Evolutionary conservation across 106 monocot species (phyloP).

Genomic region (Narthecium ossifragum): DNA sequence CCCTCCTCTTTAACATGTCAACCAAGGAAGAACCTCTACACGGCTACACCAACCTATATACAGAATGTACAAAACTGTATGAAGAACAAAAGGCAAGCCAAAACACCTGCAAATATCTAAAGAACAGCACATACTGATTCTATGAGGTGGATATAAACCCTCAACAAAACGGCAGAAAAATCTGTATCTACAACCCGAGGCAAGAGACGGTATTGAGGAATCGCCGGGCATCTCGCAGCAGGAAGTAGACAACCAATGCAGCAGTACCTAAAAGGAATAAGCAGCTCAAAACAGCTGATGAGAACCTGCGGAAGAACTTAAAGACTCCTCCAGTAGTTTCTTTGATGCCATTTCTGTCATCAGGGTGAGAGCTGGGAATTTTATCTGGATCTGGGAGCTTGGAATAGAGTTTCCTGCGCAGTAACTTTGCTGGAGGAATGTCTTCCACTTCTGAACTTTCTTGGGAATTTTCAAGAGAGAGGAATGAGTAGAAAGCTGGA

Average conservation of each 20-base stretch:
- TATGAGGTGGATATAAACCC: not conserved
- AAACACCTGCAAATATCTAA: too few species aligned
- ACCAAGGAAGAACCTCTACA: too few species aligned
- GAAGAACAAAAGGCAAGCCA: too few species aligned
- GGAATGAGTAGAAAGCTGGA: not conserved
- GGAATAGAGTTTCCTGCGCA: not conserved
- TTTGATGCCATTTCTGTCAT: not conserved
- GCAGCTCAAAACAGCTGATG: constrained; percentile 16
- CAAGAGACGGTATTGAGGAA: constrained; percentile 5
- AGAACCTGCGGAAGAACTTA: constrained; percentile 2
- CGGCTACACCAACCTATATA: too few species aligned
- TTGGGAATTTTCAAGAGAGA: not conserved
- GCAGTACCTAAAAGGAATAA: constrained; percentile 24
- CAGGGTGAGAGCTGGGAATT: not conserved
- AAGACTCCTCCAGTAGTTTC: constrained; percentile 8
- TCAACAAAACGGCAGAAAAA: not conserved
- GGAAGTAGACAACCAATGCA: constrained; percentile 21
- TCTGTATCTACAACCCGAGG: constrained; percentile 7
- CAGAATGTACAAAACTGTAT: too few species aligned
- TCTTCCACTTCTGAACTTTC: not conserved
- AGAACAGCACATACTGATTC: not conserved
- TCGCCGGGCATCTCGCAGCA: constrained; percentile 12
- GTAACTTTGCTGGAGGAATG: not conserved
- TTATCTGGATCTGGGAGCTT: too few species aligned
- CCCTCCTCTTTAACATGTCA: too few species aligned